Conservation (phyloP, 768 basidiomycete genomes). For the Mycena albidolilacea region DNA sequence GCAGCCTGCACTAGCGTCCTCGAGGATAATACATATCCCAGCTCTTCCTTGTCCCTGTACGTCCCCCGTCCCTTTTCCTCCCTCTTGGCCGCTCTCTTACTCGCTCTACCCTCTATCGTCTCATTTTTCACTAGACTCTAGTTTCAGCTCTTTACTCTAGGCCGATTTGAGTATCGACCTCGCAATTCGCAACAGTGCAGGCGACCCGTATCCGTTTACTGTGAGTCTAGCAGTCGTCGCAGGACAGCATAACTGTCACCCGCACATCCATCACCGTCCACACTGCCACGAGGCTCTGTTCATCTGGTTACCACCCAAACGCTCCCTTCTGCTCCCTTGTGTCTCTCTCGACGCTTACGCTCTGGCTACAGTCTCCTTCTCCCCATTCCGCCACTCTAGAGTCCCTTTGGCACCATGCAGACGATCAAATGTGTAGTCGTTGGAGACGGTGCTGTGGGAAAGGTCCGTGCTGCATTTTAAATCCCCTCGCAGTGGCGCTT, state of each 20-base stretch:
- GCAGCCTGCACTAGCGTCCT: constrained; percentile 48
- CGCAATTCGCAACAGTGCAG: constrained; percentile 42
- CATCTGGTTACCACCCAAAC: no score
- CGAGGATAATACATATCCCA: constrained; percentile 4
- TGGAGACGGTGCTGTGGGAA: constrained; percentile 98
- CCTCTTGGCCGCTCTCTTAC: constrained; percentile 33
- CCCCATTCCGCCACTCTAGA: constrained; percentile 29
- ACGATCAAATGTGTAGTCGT: constrained; percentile 99
- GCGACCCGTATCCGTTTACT: constrained; percentile 41
- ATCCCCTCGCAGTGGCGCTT: constrained; percentile 24
- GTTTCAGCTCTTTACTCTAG: constrained; percentile 44
- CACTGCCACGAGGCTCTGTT: constrained; percentile 37
- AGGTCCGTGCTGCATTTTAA: constrained; percentile 70
- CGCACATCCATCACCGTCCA: constrained; percentile 33
- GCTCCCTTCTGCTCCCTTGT: background rate
- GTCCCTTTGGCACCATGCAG: constrained; percentile 74
- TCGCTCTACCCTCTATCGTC: constrained; percentile 14
- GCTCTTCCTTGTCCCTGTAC: constrained; percentile 41
- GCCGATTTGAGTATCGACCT: constrained; percentile 51
- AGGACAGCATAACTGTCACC: constrained; percentile 31
- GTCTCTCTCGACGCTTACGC: constrained; percentile 26
- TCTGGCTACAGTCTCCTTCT: constrained; percentile 29
- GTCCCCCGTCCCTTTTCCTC: constrained; percentile 30
- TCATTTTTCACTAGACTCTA: constrained; percentile 41
- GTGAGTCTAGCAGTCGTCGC: constrained; percentile 40